Conservation (phyloP, 2,329 filamentous ascomycete genomes). For the Mycocentrospora acerina region DNA sequence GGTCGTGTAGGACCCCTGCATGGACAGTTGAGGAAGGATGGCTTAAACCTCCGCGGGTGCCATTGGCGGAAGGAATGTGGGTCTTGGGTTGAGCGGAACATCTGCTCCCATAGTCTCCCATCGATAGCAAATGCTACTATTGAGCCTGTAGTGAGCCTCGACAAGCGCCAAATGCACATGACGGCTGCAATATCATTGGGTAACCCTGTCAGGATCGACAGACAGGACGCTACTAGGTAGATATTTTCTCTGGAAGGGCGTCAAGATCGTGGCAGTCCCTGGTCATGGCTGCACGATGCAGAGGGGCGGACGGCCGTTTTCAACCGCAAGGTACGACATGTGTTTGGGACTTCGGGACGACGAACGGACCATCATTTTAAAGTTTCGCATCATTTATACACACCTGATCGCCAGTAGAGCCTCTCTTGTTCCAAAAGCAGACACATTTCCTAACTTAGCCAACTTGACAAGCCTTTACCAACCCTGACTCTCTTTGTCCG, state of each 20-base stretch:
- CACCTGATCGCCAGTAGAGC: conserved; percentile 19
- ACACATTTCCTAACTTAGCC: conserved; percentile 32
- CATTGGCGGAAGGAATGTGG: conserved; percentile 34
- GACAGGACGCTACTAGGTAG: conserved; percentile 12
- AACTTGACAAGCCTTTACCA: conserved; percentile 35
- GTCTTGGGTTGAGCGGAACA: conserved; percentile 20
- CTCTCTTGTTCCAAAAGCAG: conserved; percentile 37
- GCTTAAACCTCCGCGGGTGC: conserved; percentile 15
- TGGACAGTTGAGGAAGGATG: conserved; percentile 14
- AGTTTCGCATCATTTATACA: conserved; percentile 22
- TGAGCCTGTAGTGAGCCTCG: conserved; percentile 19
- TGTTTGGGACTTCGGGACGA: conserved; percentile 28
- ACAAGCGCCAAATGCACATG: conserved; percentile 25
- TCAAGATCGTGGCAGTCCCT: conserved; percentile 25
- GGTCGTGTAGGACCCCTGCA: conserved; percentile 13
- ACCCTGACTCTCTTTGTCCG: conserved; percentile 46
- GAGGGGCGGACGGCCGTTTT: conserved; percentile 34
- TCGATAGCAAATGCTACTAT: conserved; percentile 24
- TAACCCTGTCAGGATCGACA: conserved; percentile 21
- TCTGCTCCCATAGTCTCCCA: conserved; percentile 20
- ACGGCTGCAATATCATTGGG: conserved; percentile 25
- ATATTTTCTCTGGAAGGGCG: conserved; percentile 17
- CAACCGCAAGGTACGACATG: conserved; percentile 29
- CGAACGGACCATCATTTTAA: conserved; percentile 20
- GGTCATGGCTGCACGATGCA: conserved; percentile 19